Conservation (phyloP, 768 basidiomycete genomes). For the Lentinula aciculospora region DNA sequence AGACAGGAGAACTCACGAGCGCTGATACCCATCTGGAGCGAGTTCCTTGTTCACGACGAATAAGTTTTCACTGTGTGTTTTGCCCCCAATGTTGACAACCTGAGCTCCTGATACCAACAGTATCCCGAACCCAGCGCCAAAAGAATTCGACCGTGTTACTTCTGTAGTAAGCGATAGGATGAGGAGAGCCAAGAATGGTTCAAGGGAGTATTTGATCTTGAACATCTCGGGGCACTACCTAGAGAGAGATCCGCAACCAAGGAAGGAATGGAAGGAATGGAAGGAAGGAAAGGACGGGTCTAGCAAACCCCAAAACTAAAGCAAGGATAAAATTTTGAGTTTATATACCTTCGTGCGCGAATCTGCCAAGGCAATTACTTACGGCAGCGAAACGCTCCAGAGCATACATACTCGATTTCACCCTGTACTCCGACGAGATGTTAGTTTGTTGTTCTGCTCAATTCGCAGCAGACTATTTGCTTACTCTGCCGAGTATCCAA, state of each 20-base stretch:
- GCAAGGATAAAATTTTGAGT: not conserved
- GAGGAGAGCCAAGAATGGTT: not conserved
- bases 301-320: not conserved
- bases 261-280: not conserved
- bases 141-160: not conserved
- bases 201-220: not conserved
- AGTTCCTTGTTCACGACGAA: conserved; percentile 14
- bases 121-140: not conserved
- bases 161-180: not conserved
- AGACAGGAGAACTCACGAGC: conserved; percentile 7
- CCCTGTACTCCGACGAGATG: no score
- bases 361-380: not conserved
- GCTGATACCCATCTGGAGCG: conserved; percentile 19
- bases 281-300: not conserved
- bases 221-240: not conserved
- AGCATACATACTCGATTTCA: not conserved
- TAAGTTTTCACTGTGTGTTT: conserved; percentile 11
- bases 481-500: no score
- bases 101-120: not conserved
- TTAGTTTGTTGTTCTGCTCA: not conserved
- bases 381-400: not conserved
- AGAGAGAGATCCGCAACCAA: no score
- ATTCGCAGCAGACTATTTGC: no score
- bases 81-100: not conserved
- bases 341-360: not conserved